Evolutionary conservation across 1,284 basidiomycete genomes (phyloP), one percentile per base, ranked within the genome.

Genomic region (Cutaneotrichosporon sp.): DNA sequence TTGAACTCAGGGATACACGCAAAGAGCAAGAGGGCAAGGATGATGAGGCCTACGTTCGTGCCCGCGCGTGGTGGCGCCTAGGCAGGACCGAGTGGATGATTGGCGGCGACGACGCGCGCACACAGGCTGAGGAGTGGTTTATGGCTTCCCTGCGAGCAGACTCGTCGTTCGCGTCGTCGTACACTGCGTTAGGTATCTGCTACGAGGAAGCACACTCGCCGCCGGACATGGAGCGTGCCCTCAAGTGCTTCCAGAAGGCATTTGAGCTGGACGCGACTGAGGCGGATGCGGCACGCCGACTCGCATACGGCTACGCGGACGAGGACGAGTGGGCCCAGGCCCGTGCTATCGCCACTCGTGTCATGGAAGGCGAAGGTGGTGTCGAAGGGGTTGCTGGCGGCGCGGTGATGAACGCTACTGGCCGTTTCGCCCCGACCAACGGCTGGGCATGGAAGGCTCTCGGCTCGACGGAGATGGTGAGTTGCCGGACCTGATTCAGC

Each of bases 371-470:
- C 19, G 90, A 94, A 76, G 89, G 89, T 20, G 88, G 87, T 9
- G 63, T 86, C 17, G 81, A 84, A 63, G 83, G 81, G 27, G 83
- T 84, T 0, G 71, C 81, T 14, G 76, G 78, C 27, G 79, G 78
- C 17, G 70, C 76, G 20, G 78, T 78, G 37, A 69, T 77, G 39
- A 78, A 75, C 42, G 76, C 78, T 0, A 70, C 74, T 72, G 32
- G 77, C 75, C 37, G 73, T 24, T 74, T 73, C 70, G 79, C 85
- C 29, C 88, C 90, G 0, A 84, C 83, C 37, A 93, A 92, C 64
- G 82, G 87, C 3, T 99, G 96, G 96, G 96, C 96, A 1, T 98
- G 93, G 92, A 97, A 97, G 73, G 94, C 96, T 10, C 78, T 96
- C 25, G 96, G 96, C 1, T 83, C 89, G 1, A 92, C 94, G 2